Percentiles rank a stretch among this genome's conserved stretches.
These are phyloP conservation scores for Schoenoplectus tabernaemontani DNA, from an alignment of 202 grass and related monocot genomes.

Conservation along the genomic window DNA sequence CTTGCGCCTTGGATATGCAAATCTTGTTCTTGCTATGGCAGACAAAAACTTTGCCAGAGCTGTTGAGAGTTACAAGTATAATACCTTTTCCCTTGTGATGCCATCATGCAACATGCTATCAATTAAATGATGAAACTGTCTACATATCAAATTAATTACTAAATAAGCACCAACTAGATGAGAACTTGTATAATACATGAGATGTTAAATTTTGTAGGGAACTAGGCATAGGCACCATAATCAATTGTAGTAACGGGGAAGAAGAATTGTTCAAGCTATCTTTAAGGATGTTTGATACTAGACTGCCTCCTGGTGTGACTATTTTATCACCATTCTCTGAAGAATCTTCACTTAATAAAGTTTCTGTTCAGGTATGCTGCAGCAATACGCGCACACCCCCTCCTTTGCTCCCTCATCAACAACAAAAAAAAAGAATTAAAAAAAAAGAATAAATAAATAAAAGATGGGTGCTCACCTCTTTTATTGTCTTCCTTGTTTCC, in stretches of 20 bases:
- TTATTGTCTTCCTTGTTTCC: neutral
- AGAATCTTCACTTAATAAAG: conserved; percentile 64
- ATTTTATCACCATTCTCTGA: conserved; percentile 71
- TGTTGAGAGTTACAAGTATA: conserved; percentile 65
- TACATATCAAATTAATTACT: neutral
- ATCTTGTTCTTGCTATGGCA: conserved; percentile 86
- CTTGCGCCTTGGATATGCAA: conserved; percentile 92
- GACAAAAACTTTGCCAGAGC: conserved; percentile 53
- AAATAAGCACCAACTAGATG: neutral
- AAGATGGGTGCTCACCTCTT: neutral
- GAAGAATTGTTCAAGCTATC: conserved; percentile 63
- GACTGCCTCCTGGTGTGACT: conserved; percentile 80
- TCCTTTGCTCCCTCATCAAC: neutral
- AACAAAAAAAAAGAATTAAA: neutral
- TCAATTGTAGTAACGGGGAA: conserved; percentile 46
- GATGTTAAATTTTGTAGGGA: conserved; percentile 47
- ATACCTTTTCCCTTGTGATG: conserved; percentile 10
- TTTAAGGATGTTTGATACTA: conserved; percentile 87
- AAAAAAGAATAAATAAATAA: neutral
- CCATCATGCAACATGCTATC: neutral
- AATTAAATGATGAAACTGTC: neutral
- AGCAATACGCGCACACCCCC: neutral
- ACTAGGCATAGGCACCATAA: conserved; percentile 65
- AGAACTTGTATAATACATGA: neutral
- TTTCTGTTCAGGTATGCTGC: conserved; percentile 59